Percentiles rank a stretch among this genome's conserved stretches.
These are phyloP conservation scores for Cupressus sempervirens DNA, from an alignment of 75 land plant genomes.

Conservation along the genomic window DNA sequence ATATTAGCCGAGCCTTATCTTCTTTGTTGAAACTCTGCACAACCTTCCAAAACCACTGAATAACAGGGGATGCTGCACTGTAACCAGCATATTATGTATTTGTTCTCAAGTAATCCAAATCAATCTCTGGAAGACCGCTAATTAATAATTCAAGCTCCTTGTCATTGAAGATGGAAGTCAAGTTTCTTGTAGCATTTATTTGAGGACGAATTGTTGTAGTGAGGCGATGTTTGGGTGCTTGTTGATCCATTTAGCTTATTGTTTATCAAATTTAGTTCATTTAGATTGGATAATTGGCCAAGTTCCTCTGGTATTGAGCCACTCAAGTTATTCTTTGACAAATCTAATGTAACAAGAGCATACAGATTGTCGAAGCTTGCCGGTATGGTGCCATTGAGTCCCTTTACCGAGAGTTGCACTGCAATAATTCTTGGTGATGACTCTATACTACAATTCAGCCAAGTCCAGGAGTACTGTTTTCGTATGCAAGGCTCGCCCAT, in stretches of 20 bases:
- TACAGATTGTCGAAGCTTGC: too few species aligned
- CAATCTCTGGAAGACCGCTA: constrained; percentile 98
- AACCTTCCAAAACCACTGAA: constrained; percentile 93
- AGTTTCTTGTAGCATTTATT: constrained; percentile 79
- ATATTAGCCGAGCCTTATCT: constrained; percentile 81
- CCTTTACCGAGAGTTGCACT: too few species aligned
- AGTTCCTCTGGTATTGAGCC: constrained; percentile 81
- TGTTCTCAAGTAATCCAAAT: constrained; percentile 81
- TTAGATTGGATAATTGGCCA: too few species aligned
- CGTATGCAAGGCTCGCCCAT: too few species aligned
- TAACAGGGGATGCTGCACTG: constrained; percentile 72
- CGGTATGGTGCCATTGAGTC: too few species aligned
- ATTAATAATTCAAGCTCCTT: constrained; percentile 92
- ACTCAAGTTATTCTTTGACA: too few species aligned
- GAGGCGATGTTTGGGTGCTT: constrained; percentile 88
- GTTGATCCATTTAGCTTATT: too few species aligned
- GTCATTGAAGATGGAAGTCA: constrained; percentile 93
- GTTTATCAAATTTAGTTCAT: too few species aligned
- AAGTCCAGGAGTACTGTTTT: too few species aligned
- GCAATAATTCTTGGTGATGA: too few species aligned
- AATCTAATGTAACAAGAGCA: too few species aligned
- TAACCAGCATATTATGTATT: constrained; percentile 86
- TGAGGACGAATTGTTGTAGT: constrained; percentile 98
- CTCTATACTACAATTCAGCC: too few species aligned
- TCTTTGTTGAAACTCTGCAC: constrained; percentile 77